phyloP scores from a whole-genome alignment of 306 rosid species.

The Urtica urens region DNA sequence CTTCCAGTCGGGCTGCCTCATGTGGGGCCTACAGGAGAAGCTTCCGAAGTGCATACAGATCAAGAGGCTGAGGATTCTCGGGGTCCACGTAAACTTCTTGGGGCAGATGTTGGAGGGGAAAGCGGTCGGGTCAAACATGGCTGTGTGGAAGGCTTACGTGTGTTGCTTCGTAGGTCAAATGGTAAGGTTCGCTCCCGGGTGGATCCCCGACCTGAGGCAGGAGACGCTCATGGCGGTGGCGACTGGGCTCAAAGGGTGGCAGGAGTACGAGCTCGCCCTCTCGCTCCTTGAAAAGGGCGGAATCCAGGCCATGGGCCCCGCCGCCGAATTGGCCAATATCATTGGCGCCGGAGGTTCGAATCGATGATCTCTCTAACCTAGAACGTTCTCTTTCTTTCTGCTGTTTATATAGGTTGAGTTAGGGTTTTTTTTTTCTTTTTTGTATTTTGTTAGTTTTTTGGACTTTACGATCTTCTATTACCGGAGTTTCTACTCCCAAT shows the following conservation, averaged over 20 bases:
- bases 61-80: constrained; percentile 36
- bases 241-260: constrained; percentile 45
- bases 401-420: not conserved
- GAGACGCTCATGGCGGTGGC: constrained; percentile 47
- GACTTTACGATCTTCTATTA: too few relatives aligned
- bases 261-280: constrained; percentile 55
- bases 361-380: too few relatives aligned
- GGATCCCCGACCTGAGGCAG: constrained; percentile 52
- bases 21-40: constrained; percentile 50
- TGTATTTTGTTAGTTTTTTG: too few relatives aligned
- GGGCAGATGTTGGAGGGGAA: constrained; percentile 58
- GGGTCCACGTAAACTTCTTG: constrained; percentile 55
- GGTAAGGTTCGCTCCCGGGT: constrained; percentile 43
- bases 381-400: too few relatives aligned
- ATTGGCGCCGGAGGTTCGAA: constrained; percentile 17
- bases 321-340: constrained; percentile 38
- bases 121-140: constrained; percentile 45
- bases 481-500: too few relatives aligned
- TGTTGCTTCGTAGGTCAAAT: constrained; percentile 46
- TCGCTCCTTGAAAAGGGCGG: constrained; percentile 65
- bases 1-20: constrained; percentile 40
- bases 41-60: constrained; percentile 26
- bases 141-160: constrained; percentile 63
- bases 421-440: not conserved
- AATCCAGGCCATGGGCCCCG: constrained; percentile 48